Percentiles rank a stretch among this genome's conserved stretches.
These are phyloP conservation scores for Claviceps sp. DNA, from an alignment of 2,329 filamentous ascomycete genomes.

Conservation along the genomic window DNA sequence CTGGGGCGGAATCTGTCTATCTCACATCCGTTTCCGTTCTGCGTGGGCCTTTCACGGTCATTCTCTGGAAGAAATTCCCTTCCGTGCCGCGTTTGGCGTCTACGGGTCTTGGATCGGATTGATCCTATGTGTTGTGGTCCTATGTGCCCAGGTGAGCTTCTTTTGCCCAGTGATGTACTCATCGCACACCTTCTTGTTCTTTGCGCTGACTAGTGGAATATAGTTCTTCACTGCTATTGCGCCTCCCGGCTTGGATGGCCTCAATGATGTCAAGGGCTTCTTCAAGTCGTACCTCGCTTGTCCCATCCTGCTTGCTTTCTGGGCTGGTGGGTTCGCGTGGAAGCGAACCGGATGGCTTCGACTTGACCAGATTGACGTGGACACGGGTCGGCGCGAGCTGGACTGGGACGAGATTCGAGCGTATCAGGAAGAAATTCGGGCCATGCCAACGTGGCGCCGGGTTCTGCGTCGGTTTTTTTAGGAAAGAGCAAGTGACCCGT, in stretches of 20 bases:
- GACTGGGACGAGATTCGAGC: slow-evolving; percentile 47
- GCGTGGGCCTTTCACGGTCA: slow-evolving; percentile 47
- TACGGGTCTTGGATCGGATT: slow-evolving; percentile 50
- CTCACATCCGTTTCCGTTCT: slow-evolving; percentile 53
- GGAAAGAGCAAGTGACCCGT: background rate
- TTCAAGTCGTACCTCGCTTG: slow-evolving; percentile 41
- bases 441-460: slow-evolving; percentile 8
- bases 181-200: background rate
- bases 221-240: slow-evolving; percentile 35
- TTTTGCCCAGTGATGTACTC: slow-evolving; percentile 1
- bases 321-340: slow-evolving; percentile 47
- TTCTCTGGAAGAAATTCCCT: slow-evolving; percentile 51
- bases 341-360: slow-evolving; percentile 49
- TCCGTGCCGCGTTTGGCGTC: slow-evolving; percentile 44
- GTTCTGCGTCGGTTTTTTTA: slow-evolving; percentile 7
- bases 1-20: slow-evolving; percentile 51
- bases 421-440: slow-evolving; percentile 7
- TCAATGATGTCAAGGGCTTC: slow-evolving; percentile 32
- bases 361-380: slow-evolving; percentile 50
- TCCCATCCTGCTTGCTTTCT: slow-evolving; percentile 42
- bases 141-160: slow-evolving; percentile 33
- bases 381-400: slow-evolving; percentile 50
- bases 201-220: background rate
- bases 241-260: slow-evolving; percentile 17
- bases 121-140: slow-evolving; percentile 36